A percentile compares a stretch with the other conserved stretches of the same genome.
These are phyloP conservation scores for Lathyrus sativus DNA, from an alignment of 306 rosid genomes.

Conservation along the genomic window DNA sequence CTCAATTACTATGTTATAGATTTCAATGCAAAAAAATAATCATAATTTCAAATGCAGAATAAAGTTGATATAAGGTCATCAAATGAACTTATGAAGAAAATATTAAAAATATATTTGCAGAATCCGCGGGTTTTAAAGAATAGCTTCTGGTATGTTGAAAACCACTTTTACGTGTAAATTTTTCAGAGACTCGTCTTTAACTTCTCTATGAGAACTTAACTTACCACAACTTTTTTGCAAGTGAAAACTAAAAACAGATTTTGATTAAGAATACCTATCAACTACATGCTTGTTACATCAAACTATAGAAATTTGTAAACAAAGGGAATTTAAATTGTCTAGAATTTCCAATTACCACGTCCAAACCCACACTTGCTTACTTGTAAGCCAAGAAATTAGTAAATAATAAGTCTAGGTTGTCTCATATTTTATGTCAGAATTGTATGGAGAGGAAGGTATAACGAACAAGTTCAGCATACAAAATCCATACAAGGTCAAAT, in stretches of 20 bases:
- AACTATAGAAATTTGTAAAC: background rate
- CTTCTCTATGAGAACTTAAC: background rate
- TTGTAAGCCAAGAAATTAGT: conserved; percentile 23
- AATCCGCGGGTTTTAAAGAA: background rate
- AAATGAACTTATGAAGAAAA: background rate
- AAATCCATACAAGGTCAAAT: conserved; percentile 6
- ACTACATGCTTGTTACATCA: conserved; percentile 7
- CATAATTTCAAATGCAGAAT: background rate
- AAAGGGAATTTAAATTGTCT: background rate
- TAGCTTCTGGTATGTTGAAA: background rate
- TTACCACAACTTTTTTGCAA: background rate
- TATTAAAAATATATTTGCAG: background rate
- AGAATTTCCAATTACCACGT: background rate
- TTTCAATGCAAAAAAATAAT: conserved; percentile 1
- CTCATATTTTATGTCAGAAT: conserved; percentile 13
- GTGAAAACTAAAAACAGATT: background rate
- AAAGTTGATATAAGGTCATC: background rate
- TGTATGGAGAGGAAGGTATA: background rate
- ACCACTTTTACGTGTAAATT: background rate
- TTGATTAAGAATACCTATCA: background rate
- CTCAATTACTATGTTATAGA: conserved; percentile 3
- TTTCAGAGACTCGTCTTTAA: background rate
- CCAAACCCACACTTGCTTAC: background rate
- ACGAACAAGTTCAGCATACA: conserved; percentile 29
- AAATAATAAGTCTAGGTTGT: background rate